Evolutionary conservation across 225 moss, liverwort and hornwort genomes (phyloP), one percentile per base, ranked within the genome.

Genomic region (Takakia lepidozioides): DNA sequence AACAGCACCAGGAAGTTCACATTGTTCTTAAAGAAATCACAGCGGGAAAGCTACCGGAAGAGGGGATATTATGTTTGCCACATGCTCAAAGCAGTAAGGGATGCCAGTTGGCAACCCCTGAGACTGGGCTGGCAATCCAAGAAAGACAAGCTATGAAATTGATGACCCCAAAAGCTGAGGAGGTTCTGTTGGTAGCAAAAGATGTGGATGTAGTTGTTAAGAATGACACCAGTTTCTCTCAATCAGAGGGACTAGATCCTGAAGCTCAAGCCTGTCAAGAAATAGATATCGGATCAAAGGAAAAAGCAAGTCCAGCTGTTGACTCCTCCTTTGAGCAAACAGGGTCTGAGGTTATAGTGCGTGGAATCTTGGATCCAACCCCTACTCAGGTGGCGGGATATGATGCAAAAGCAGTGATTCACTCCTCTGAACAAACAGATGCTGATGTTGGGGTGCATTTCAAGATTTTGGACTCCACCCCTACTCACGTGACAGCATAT

Each of bases 21-120:
- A 51, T 48, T 51, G 39, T 41, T 72, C 48, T 59, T 67, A 63
- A 53, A 25, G 54, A 34, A 24, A 53, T 37, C 23, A 58, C 51
- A 27, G 11, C 29, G 29, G 32, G 20, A 7, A 62, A 54, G 10
- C 56, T 62, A 35, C 49, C 52, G 41, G 58, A 64, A 57, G 41
- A 42, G 29, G 45, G 57, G 64, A 37, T 40, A 18, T 8, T 46
- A 36, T 45, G 57, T 45, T 14, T 52, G 19, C 46, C 8, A 42
- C n/a, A 29, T 47, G 38, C 38, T 25, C 14, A 57, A 46, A 28
- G 14, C 28, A 53, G 24, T 60, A 32, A 59, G 10, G 58, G 25
- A 26, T 20, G 35, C 27, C 56, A 44, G 38, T 15, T 41, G 20
- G 17, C 19, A 19, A 19, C 18, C 41, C 41, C n/a, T 20, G 20